Base-by-base conservation (phyloP, 768 basidiomycete genomes). In the Amylocystis lapponica region DNA sequence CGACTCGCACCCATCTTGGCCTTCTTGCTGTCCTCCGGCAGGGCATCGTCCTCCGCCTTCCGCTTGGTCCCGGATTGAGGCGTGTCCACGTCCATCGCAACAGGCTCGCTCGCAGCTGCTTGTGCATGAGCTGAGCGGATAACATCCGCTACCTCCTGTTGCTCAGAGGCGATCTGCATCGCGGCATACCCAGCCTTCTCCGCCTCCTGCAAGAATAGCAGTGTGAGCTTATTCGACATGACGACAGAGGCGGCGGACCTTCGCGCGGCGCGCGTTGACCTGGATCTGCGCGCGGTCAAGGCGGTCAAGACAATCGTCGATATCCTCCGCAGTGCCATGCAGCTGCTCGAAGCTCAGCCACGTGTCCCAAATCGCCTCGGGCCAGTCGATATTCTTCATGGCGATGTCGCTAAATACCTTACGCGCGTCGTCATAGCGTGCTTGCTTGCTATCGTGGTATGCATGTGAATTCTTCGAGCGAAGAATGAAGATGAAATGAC, bases 341-440 rank as follows among this genome's bases (percentile, higher is more conserved):
- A 86, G 65, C 50, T 89, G 78, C 59, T 97, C 95, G 54, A 97
- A 96, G n/a, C 73, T 65, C 14, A 83, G 56, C 87, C 90, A 95
- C 1, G 87, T 83, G 43, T 93, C 89, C 82, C 89, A 95, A 7
- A 98, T 68, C 9, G 83, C 86, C 62, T 99, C 95, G 0, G 96
- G 93, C 85, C 93, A 98, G 62, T 99, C 95, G 29, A 98, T 54
- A 38, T 83, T 78, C 59, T 85, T 86, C 33, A 70, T 67, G 22
- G 80, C 75, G 4, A 86, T 69, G 46, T 82, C 79, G 31, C 67
- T 63, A 60, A 89, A 95, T 6, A 79, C 66, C 19, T 72, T 67
- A 30, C 91, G 79, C 3, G 85, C 86, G 35, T 75, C 66, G 13
- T 79, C 72, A 39, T 78, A 66, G 50, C 67, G 68, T 45, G 73